Base-by-base conservation (phyloP, 495 filamentous ascomycete species). In the Cladorrhinum samala region DNA sequence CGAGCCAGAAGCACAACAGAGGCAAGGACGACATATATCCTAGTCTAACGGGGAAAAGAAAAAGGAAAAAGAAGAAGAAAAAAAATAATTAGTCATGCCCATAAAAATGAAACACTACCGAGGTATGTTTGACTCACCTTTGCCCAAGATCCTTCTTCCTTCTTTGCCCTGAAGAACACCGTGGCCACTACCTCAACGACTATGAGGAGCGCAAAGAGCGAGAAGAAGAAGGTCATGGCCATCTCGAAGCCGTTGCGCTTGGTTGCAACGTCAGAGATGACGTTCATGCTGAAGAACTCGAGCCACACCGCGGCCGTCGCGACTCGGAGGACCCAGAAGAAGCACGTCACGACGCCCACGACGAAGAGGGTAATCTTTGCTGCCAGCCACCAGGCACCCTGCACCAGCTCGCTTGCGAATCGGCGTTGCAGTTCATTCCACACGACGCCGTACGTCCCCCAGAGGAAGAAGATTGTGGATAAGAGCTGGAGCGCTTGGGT, bases 241-340 rank as follows among this genome's bases (percentile, higher is more conserved):
- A 57, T 19, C 41, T 57, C 58, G 23, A 61, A 57, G 13, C 36
- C 1, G 2, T 6, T 54, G 2, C 58, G 13, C 42, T 61, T 61
- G 1, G 39, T 50, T 16, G 58, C 54, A 37, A 61, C 33, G 39
- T 61, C 58, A 46, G 49, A 45, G 20, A 61, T 57, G 46, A 38
- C 19, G 43, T 57, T 61, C 3, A 61, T 41, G 30, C 50, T 61
- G 27, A 47, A 38, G 24, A 61, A 61, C 41, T 61, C 25, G n/a
- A 61, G 18, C 58, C 58, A 61, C 4, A 52, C 46, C 2, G 41
- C 50, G 2, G 54, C 14, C 7, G 30, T 7, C 18, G 54, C 54
- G 27, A 61, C 9, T 21, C 54, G 7, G 33, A 61, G 50, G 5
- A 49, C 27, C 20, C 50, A n/a, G 36, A 57, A 57, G 37, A 25